These are phyloP conservation scores for Paramyrothecium roridum DNA, from an alignment of 2,329 filamentous ascomycete species.

Conservation along the genomic window DNA sequence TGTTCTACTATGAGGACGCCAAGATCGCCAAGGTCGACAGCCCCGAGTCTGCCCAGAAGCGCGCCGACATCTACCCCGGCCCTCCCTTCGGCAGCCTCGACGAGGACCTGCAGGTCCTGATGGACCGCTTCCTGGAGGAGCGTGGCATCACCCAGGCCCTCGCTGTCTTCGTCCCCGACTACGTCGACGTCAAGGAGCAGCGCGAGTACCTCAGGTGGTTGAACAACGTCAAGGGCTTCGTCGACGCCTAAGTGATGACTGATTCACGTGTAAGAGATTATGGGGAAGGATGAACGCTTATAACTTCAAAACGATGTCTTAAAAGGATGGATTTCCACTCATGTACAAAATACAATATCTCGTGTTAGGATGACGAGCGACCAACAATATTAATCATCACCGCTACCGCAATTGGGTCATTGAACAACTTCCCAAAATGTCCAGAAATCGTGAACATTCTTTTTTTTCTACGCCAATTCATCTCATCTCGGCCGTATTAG, in stretches of 20 bases:
- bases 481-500: neutral
- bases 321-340: neutral
- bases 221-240: slow-evolving; percentile 79
- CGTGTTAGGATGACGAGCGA: neutral
- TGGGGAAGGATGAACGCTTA: neutral
- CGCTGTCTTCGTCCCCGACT: slow-evolving; percentile 89
- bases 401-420: neutral
- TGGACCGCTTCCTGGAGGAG: slow-evolving; percentile 94
- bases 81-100: slow-evolving; percentile 93
- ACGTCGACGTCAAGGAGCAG: slow-evolving; percentile 98
- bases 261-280: neutral
- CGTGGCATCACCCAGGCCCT: slow-evolving; percentile 84
- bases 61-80: slow-evolving; percentile 80
- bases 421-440: no score
- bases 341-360: neutral
- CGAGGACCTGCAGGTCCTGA: slow-evolving; percentile 86
- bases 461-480: no score
- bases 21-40: slow-evolving; percentile 73
- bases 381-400: neutral
- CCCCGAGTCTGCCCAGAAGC: slow-evolving; percentile 73
- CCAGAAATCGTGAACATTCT: no score
- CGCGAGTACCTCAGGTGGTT: slow-evolving; percentile 93
- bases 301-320: neutral
- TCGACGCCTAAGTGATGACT: slow-evolving; percentile 59
- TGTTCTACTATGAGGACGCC: slow-evolving; percentile 80